Evolutionary conservation across 371 early-diverging fungal species (phyloP), one percentile per base, ranked within the genome.

Genomic region (Caulochytrium protostelioides): DNA sequence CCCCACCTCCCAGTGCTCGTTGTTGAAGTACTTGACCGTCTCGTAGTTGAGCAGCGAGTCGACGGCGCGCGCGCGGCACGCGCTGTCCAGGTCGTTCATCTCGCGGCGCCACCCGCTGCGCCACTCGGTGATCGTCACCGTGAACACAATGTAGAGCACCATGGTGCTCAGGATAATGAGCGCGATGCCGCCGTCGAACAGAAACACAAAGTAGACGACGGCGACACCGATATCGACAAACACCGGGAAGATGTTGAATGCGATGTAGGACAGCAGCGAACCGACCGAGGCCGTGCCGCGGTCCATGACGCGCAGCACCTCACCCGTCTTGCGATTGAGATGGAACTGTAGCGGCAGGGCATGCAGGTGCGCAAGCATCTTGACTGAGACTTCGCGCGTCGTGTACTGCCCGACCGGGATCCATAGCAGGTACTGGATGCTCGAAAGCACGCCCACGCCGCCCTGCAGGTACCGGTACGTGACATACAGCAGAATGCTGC

Each of bases 41-140:
- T 91, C 95, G 54, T 84, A 86, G 54, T 90, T 92, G 18, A 90
- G 57, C 22, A 94, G 54, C 5, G 89, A 84, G 48, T 94, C 94
- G 2, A 90, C 91, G 12, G 68, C 59, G n/a, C 46, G 39, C 15
- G 54, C 48, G 9, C 53, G 43, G n/a, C 45, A 40, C 1, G 47
- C 46, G 23, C 41, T 41, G 40, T 62, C 62, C 10, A 57, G 44
- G 18, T 51, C 33, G 30, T 55, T 55, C 47, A 53, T 52, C 24
- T 52, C 50, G 6, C 86, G 62, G 29, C 91, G 62, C 47, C 76
- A 84, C 23, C 72, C 65, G 4, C 81, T 83, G 30, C 91, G 65
- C 89, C 90, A 87, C 43, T 89, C 83, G 2, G 90, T 87, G 37
- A 91, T 62, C 28, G 59, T 46, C 16, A 94, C 63, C 6, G 94